These are phyloP conservation scores for Fusarium sp. DNA, from an alignment of 2,329 filamentous ascomycete genomes.

Conservation along the genomic window DNA sequence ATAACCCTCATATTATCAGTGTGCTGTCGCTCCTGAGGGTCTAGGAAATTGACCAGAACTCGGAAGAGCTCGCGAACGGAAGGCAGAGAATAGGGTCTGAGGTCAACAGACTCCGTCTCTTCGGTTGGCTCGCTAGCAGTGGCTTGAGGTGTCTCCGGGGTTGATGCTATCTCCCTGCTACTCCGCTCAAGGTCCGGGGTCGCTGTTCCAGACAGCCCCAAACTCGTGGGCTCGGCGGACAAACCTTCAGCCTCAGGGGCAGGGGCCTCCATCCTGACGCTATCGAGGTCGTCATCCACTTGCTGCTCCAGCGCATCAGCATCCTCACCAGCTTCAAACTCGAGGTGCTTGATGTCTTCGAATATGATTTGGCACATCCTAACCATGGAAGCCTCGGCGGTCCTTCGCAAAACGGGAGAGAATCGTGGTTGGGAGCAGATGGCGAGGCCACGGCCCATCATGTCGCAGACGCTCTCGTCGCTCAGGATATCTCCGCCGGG, in stretches of 20 bases:
- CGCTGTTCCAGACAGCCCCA: conserved; percentile 30
- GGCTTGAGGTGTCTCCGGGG: conserved; percentile 50
- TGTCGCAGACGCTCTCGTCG: conserved; percentile 97
- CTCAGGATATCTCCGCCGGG: conserved; percentile 93
- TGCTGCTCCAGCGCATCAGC: conserved; percentile 74
- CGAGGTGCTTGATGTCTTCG: conserved; percentile 87
- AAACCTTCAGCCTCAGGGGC: conserved; percentile 34
- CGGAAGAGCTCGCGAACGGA: conserved; percentile 95
- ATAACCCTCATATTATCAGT: conserved; percentile 97
- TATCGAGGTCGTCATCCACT: conserved; percentile 76
- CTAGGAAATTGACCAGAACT: conserved; percentile 91
- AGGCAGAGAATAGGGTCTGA: conserved; percentile 91
- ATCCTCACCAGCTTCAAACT: conserved; percentile 76
- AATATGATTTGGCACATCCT: conserved; percentile 99
- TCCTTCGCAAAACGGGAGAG: conserved; percentile 89
- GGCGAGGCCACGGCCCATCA: conserved; percentile 98
- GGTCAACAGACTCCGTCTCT: conserved; percentile 64
- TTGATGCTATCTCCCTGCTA: conserved; percentile 67
- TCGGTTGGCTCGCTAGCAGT: conserved; percentile 50
- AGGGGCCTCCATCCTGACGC: conserved; percentile 79
- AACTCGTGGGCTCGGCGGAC: conserved; percentile 29
- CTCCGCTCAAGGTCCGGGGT: conserved; percentile 37
- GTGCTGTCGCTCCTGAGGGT: conserved; percentile 92
- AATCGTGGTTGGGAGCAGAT: conserved; percentile 96
- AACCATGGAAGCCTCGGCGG: conserved; percentile 96